These are phyloP conservation scores for Rutidosis leptorrhynchoides DNA, from an alignment of 129 eudicot species.

Conservation along the genomic window DNA sequence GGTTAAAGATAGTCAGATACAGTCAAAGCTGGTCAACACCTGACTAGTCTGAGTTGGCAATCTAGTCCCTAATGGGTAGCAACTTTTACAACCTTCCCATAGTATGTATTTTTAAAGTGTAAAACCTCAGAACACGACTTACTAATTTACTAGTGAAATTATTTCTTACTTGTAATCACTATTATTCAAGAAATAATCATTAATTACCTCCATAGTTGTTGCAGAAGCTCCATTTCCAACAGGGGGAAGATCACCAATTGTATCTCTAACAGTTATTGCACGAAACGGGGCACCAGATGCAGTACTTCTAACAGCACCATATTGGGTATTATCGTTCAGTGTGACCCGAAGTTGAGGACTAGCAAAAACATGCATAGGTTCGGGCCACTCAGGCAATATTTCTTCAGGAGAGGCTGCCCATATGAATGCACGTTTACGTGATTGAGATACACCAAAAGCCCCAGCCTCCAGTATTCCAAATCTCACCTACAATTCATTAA, in stretches of 20 bases:
- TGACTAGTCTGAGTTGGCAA: too few relatives aligned
- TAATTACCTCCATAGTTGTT: conserved; percentile 38
- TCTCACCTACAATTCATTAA: conserved; percentile 41
- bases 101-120: too few relatives aligned
- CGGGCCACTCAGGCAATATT: conserved; percentile 69
- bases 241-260: conserved; percentile 64
- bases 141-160: background rate
- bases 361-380: conserved; percentile 76
- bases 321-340: conserved; percentile 32
- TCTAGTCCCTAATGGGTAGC: too few relatives aligned
- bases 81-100: too few relatives aligned
- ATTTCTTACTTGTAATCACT: background rate
- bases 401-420: conserved; percentile 83
- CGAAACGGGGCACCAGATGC: conserved; percentile 66
- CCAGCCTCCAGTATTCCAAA: conserved; percentile 72
- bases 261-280: conserved; percentile 64
- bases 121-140: background rate
- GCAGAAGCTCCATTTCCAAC: conserved; percentile 58
- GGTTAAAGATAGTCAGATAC: too few relatives aligned
- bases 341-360: conserved; percentile 49
- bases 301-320: conserved; percentile 64
- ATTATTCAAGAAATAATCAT: background rate
- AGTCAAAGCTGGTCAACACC: too few relatives aligned
- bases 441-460: conserved; percentile 65
- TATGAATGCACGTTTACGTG: conserved; percentile 61